A percentile compares a stretch with the other conserved stretches of the same genome.
Conservation (phyloP, 805 yeast genomes). For the Metschnikowia kunwiensis region DNA sequence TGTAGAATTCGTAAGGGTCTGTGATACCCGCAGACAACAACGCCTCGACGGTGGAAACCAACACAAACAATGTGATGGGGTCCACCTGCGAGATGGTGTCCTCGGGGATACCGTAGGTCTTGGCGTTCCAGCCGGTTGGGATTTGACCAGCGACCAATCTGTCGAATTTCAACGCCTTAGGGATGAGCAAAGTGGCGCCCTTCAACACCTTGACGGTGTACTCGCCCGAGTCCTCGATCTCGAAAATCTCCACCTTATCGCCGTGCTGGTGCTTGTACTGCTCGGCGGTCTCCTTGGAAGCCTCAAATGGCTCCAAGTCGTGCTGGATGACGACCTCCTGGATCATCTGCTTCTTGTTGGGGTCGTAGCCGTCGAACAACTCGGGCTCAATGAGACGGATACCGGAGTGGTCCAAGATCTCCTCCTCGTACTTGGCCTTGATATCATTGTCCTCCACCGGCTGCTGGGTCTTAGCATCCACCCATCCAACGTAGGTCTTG, state of each 20-base stretch:
- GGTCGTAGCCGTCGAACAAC: conserved; percentile 89
- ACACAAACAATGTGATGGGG: conserved; percentile 87
- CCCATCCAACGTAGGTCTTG: conserved; percentile 94
- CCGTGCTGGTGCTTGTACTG: conserved; percentile 94
- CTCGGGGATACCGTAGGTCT: conserved; percentile 89
- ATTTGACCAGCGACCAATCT: conserved; percentile 88
- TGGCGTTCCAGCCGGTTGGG: conserved; percentile 98
- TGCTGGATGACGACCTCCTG: conserved; percentile 97
- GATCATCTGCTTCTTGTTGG: conserved; percentile 84
- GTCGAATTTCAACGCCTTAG: conserved; percentile 78
- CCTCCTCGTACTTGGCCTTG: conserved; percentile 85
- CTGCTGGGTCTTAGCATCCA: conserved; percentile 86
- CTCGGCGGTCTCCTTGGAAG: conserved; percentile 91
- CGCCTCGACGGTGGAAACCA: conserved; percentile 95
- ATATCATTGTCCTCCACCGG: conserved; percentile 95
- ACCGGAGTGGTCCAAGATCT: conserved; percentile 91
- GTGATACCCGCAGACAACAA: conserved; percentile 91
- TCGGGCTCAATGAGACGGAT: conserved; percentile 96
- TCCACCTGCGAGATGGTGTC: conserved; percentile 94
- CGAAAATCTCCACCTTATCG: conserved; percentile 87
- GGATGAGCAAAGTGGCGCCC: conserved; percentile 89
- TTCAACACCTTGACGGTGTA: conserved; percentile 84
- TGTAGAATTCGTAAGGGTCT: conserved; percentile 97
- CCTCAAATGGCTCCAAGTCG: conserved; percentile 93
- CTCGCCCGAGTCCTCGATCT: conserved; percentile 85